Percentiles rank a stretch among this genome's conserved stretches.
Evolutionary conservation across 345 rosid species (phyloP).

Genomic region (Erucastrum elatum): DNA sequence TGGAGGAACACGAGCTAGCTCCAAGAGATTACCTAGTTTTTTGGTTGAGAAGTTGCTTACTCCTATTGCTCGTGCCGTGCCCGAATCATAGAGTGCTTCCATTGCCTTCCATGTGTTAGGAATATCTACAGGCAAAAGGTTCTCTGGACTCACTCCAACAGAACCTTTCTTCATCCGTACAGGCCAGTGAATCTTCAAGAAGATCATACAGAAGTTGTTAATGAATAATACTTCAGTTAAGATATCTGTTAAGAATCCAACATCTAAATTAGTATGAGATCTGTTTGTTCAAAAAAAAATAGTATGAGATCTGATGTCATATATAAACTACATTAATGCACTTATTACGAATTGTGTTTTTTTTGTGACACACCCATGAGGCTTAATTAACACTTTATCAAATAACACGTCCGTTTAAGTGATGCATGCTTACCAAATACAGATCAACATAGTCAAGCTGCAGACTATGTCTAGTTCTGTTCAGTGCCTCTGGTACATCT

Average conservation of each 20-base stretch:
- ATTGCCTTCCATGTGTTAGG: slow-evolving; percentile 79
- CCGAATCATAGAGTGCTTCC: slow-evolving; percentile 71
- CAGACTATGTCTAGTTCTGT: slow-evolving; percentile 51
- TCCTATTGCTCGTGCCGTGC: slow-evolving; percentile 75
- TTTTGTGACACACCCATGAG: too few species aligned
- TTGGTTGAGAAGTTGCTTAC: slow-evolving; percentile 85
- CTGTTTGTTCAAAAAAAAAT: too few species aligned
- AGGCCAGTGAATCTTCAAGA: slow-evolving; percentile 84
- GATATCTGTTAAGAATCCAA: background rate
- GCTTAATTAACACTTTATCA: too few species aligned
- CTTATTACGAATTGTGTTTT: too few species aligned
- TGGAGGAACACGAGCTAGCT: slow-evolving; percentile 73
- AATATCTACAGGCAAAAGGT: slow-evolving; percentile 53
- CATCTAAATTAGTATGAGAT: background rate
- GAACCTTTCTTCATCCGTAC: slow-evolving; percentile 63
- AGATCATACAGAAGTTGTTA: background rate
- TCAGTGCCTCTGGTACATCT: slow-evolving; percentile 60
- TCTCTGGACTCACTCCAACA: slow-evolving; percentile 51
- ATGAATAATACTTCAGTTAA: background rate
- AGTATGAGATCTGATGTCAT: too few species aligned
- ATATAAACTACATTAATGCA: background rate
- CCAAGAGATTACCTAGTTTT: slow-evolving; percentile 67
- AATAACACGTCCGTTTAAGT: too few species aligned
- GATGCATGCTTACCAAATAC: slow-evolving; percentile 56
- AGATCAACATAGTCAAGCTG: slow-evolving; percentile 68